Base-by-base conservation (phyloP, 306 rosid genomes). In the Quercus wislizeni region DNA sequence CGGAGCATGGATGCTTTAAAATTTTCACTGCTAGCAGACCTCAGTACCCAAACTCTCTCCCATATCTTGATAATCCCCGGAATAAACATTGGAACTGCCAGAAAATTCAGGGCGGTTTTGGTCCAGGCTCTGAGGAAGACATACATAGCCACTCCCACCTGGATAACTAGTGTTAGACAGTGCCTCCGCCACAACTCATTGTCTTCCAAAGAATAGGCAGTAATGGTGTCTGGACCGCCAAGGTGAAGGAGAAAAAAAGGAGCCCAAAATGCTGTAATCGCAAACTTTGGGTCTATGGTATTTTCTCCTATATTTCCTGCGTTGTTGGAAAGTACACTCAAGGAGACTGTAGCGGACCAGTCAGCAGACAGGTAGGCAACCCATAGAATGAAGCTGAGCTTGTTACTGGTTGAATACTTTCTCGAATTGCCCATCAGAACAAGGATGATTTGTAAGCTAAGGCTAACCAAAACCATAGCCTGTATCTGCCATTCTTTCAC, bases 161-260 rank as follows among this genome's bases (percentile, higher is more conserved):
- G 80, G 33, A 46, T 76, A 30, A 49, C 0, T 8, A 81, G 61
- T 13, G 17, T 54, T 4, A 81, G 73, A 0, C 49, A 69, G 65
- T 70, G 80, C 58, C 80, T 81, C 30, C 4, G n/a, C 67, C 81
- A 81, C 11, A 62, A 27, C 9, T 65, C 73, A 5, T 76, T 76
- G 68, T 71, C 85, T 73, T 71, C 85, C 35, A 71, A 30, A 4
- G 81, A 62, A 54, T 61, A 81, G 0, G 81, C 81, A 14, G 81
- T 76, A 11, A 81, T 76, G 20, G 69, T 70, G 43, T 81, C 84
- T 5, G 80, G 79, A 4, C 84, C 84, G 8, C 84, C 84, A 8
- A 81, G 77, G 57, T 81, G 81, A 7, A 71, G 65, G 18, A 81
- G 74, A 52, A 81, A 80, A 61, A 76, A 81, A 8, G 85, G 77